Evolutionary conservation across 345 rosid genomes (phyloP).

Genomic region (Sisymbrium irio): DNA sequence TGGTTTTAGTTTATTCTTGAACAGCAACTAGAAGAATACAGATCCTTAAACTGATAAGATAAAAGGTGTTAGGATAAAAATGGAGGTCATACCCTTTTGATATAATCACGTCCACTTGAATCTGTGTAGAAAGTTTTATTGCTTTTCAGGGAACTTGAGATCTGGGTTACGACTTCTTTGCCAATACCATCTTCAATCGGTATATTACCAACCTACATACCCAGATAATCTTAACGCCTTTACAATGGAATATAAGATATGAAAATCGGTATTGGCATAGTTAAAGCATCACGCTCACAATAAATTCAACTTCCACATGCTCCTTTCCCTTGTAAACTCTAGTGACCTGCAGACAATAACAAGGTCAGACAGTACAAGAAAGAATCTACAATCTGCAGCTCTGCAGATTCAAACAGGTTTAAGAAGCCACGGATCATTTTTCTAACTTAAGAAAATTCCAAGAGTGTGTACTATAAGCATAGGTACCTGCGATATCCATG

Average conservation of each 20-base stretch:
- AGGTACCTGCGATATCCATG: conserved; percentile 87
- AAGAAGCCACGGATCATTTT: neutral
- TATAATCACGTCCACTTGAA: conserved; percentile 83
- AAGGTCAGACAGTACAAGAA: conserved; percentile 10
- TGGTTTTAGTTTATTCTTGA: neutral
- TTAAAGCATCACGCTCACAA: conserved; percentile 51
- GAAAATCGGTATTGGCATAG: neutral
- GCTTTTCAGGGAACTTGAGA: conserved; percentile 52
- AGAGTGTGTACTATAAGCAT: neutral
- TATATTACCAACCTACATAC: conserved; percentile 60
- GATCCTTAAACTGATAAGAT: neutral
- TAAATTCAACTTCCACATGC: conserved; percentile 92
- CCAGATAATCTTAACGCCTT: conserved; percentile 7
- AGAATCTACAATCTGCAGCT: conserved; percentile 11
- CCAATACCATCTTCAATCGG: conserved; percentile 71
- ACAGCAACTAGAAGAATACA: neutral
- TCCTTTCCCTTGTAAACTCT: conserved; percentile 82
- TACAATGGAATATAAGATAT: conserved; percentile 6
- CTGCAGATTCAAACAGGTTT: conserved; percentile 3
- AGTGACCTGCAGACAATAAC: conserved; percentile 50
- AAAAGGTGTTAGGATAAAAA: neutral
- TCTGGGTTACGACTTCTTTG: conserved; percentile 71
- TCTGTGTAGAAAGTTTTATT: conserved; percentile 73
- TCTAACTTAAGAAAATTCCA: neutral
- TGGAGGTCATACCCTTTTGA: conserved; percentile 52